These are phyloP conservation scores for Tulasnella sp. DNA, from an alignment of 768 basidiomycete species.

Conservation along the genomic window DNA sequence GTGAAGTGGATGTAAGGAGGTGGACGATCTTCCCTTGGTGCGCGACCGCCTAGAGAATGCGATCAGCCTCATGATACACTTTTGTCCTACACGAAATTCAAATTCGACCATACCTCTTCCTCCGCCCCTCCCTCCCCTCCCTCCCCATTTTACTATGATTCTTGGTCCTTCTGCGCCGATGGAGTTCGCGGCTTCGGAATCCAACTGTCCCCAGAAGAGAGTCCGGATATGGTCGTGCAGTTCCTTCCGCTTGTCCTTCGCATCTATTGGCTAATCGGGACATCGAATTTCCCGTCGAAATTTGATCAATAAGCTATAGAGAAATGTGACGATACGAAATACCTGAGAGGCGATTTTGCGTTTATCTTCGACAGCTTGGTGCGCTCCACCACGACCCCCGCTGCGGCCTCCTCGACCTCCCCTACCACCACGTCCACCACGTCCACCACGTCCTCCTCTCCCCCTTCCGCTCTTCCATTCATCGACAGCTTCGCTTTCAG, in stretches of 20 bases:
- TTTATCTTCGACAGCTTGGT: slow-evolving; percentile 33
- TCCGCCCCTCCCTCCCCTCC: slow-evolving; percentile 20
- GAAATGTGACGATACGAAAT: slow-evolving; percentile 26
- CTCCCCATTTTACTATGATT: slow-evolving; percentile 67
- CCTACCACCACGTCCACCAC: slow-evolving; percentile 25
- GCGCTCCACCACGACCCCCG: slow-evolving; percentile 31
- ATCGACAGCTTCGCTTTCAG: neutral
- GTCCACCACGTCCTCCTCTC: slow-evolving; percentile 5
- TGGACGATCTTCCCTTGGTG: neutral
- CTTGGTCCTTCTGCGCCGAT: slow-evolving; percentile 54
- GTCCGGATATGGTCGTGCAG: slow-evolving; percentile 74
- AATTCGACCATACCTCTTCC: slow-evolving; percentile 24
- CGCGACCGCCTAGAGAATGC: neutral
- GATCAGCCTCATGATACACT: too few species aligned
- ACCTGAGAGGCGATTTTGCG: slow-evolving; percentile 77
- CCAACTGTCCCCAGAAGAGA: slow-evolving; percentile 71
- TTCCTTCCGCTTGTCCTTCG: slow-evolving; percentile 68
- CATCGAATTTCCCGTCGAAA: neutral
- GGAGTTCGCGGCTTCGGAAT: slow-evolving; percentile 44
- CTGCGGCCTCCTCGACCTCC: slow-evolving; percentile 37
- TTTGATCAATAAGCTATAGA: slow-evolving; percentile 14
- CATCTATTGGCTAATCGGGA: slow-evolving; percentile 56
- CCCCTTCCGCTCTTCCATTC: neutral
- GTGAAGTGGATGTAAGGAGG: slow-evolving; percentile 88
- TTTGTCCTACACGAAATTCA: too few species aligned